These are phyloP conservation scores for Camelina laxa DNA, from an alignment of 345 rosid species.

Conservation along the genomic window DNA sequence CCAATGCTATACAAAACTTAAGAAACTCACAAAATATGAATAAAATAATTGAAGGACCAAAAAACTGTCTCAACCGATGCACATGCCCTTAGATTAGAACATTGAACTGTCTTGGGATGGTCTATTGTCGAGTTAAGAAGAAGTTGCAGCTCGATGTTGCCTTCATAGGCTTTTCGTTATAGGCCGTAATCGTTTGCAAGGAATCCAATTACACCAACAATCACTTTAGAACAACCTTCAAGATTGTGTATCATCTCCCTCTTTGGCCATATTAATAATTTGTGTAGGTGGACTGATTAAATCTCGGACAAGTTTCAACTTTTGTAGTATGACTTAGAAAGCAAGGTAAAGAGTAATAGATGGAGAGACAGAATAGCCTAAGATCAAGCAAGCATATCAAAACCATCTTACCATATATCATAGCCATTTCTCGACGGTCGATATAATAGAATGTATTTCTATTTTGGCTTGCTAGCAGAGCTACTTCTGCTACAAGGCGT, in stretches of 20 bases:
- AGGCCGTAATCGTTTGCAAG: background rate
- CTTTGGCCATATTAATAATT: background rate
- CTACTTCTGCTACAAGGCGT: too few relatives aligned
- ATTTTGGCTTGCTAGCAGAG: too few relatives aligned
- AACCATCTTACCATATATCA: too few relatives aligned
- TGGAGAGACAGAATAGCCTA: too few relatives aligned
- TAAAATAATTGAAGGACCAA: too few relatives aligned
- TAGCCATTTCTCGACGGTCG: too few relatives aligned
- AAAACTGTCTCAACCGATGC: too few relatives aligned
- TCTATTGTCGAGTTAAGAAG: background rate
- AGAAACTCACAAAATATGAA: too few relatives aligned
- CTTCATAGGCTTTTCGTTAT: background rate
- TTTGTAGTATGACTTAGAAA: background rate
- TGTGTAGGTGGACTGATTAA: background rate
- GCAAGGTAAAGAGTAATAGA: background rate
- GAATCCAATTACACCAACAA: background rate
- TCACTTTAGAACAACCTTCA: background rate
- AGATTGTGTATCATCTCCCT: background rate
- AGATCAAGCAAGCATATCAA: too few relatives aligned
- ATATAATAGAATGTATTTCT: too few relatives aligned
- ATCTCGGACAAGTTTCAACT: background rate
- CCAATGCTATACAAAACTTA: too few relatives aligned
- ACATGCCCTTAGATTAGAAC: too few relatives aligned
- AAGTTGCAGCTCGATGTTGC: background rate
- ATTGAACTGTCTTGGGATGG: background rate